A percentile compares a stretch with the other conserved stretches of the same genome.
These are phyloP conservation scores for Lichtheimia hyalospora DNA, from an alignment of 371 early-diverging fungal species.

Conservation along the genomic window DNA sequence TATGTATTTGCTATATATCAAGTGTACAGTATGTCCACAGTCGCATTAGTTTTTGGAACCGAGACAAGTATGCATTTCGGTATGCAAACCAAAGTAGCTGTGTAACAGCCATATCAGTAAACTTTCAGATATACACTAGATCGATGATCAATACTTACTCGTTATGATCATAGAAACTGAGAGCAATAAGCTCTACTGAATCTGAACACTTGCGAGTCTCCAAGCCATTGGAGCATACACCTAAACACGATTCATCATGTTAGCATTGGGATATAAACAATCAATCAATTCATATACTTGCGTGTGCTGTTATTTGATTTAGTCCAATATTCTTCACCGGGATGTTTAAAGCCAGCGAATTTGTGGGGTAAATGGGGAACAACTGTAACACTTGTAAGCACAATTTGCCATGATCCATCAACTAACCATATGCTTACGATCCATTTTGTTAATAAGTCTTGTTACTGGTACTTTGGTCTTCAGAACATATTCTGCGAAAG, in stretches of 20 bases:
- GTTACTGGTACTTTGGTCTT: slow-evolving; percentile 1
- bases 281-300: not conserved
- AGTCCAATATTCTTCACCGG: slow-evolving; percentile 2
- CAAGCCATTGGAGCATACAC: slow-evolving; percentile 14
- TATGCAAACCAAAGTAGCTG: too few species aligned
- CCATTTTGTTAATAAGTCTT: slow-evolving; percentile 11
- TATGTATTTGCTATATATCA: too few species aligned
- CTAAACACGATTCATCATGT: not conserved
- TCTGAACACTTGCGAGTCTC: slow-evolving; percentile 16
- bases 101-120: too few species aligned
- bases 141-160: too few species aligned
- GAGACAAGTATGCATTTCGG: too few species aligned
- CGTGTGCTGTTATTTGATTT: not conserved
- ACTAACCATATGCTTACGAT: slow-evolving; percentile 10
- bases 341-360: not conserved
- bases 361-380: not conserved
- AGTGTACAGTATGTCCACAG: too few species aligned
- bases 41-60: too few species aligned
- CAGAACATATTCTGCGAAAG: slow-evolving; percentile 11
- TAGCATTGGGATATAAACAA: not conserved
- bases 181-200: slow-evolving; percentile 1
- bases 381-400: not conserved
- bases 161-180: too few species aligned
- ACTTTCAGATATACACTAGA: too few species aligned
- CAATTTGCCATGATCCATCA: not conserved